Conservation (phyloP, 2,329 filamentous ascomycete species). For the Pestalotiopsis sp. region DNA sequence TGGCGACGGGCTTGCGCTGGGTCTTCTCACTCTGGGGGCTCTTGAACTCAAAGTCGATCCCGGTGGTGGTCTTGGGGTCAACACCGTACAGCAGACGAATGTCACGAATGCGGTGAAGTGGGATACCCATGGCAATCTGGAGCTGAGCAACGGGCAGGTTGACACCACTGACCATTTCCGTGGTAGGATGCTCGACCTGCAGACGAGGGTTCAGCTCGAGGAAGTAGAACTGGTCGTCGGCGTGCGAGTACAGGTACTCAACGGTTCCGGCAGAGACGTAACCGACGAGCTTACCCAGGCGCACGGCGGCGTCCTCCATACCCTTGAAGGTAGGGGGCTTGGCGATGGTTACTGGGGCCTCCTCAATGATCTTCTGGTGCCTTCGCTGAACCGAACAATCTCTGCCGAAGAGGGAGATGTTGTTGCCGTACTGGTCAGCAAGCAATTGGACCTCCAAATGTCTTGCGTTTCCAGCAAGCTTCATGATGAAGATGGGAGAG, state of each 20-base stretch:
- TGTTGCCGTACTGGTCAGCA: slow-evolving; percentile 99
- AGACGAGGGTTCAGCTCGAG: slow-evolving; percentile 97
- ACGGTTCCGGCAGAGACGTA: slow-evolving; percentile 99
- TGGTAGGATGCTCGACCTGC: slow-evolving; percentile 98
- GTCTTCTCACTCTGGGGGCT: slow-evolving; percentile 78
- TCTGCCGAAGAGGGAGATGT: slow-evolving; percentile 97
- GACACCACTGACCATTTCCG: slow-evolving; percentile 98
- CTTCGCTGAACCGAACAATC: slow-evolving; percentile 98
- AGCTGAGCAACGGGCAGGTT: slow-evolving; percentile 96
- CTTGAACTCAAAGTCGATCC: slow-evolving; percentile 97
- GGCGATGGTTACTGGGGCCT: slow-evolving; percentile 96
- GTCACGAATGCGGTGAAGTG: slow-evolving; percentile 91
- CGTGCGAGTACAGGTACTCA: slow-evolving; percentile 97
- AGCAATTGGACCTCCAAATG: slow-evolving; percentile 97
- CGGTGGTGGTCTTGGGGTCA: slow-evolving; percentile 80
- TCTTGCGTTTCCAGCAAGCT: slow-evolving; percentile 91
- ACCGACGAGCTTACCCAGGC: slow-evolving; percentile 88
- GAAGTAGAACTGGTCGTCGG: slow-evolving; percentile 99
- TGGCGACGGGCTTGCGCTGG: slow-evolving; percentile 87
- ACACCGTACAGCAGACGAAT: slow-evolving; percentile 95
- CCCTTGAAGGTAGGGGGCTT: slow-evolving; percentile 85
- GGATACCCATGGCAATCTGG: slow-evolving; percentile 98
- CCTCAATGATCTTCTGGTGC: slow-evolving; percentile 99
- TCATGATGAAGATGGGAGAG: slow-evolving; percentile 99
- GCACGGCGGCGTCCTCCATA: slow-evolving; percentile 96